A percentile compares a stretch with the other conserved stretches of the same genome.
Conservation (phyloP, 352 stramenopile genomes). For the Phytophthora sansomeana region DNA sequence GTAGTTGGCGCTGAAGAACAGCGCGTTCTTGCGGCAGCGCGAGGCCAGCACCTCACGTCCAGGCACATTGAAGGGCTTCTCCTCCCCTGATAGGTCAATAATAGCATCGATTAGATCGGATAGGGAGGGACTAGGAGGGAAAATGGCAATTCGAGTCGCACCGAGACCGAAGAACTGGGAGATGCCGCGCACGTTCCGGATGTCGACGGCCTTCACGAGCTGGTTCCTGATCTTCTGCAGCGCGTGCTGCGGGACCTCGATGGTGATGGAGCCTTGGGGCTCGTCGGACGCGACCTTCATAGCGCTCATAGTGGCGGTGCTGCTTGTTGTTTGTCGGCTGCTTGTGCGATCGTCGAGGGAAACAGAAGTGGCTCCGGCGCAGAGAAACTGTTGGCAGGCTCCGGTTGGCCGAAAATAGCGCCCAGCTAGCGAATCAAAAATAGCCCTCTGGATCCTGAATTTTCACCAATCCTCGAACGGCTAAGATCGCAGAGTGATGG, state of each 20-base stretch:
- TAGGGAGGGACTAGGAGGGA: neutral
- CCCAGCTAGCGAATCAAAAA: slow-evolving; percentile 33
- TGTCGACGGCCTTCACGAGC: slow-evolving; percentile 67
- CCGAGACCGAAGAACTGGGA: slow-evolving; percentile 84
- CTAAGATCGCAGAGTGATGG: slow-evolving; percentile 36
- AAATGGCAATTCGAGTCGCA: slow-evolving; percentile 20
- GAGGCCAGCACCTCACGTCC: slow-evolving; percentile 64
- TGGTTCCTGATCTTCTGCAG: slow-evolving; percentile 75
- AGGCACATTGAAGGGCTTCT: slow-evolving; percentile 88
- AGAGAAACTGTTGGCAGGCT: slow-evolving; percentile 28
- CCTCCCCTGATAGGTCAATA: slow-evolving; percentile 55
- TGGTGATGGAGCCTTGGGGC: slow-evolving; percentile 66
- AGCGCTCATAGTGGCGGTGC: slow-evolving; percentile 25
- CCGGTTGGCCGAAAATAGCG: slow-evolving; percentile 53
- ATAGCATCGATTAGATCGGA: slow-evolving; percentile 10
- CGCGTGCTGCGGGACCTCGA: slow-evolving; percentile 69
- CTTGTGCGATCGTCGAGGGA: slow-evolving; percentile 30
- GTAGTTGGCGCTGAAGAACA: slow-evolving; percentile 90
- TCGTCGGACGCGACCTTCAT: slow-evolving; percentile 71
- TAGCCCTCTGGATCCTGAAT: neutral
- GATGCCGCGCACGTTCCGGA: slow-evolving; percentile 84
- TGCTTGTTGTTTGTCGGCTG: slow-evolving; percentile 1
- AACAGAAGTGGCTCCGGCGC: slow-evolving; percentile 19
- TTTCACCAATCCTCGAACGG: slow-evolving; percentile 21
- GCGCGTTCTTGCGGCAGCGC: slow-evolving; percentile 78